These are phyloP conservation scores for Fusarium kyushuense DNA, from an alignment of 2,329 filamentous ascomycete genomes.

Conservation along the genomic window DNA sequence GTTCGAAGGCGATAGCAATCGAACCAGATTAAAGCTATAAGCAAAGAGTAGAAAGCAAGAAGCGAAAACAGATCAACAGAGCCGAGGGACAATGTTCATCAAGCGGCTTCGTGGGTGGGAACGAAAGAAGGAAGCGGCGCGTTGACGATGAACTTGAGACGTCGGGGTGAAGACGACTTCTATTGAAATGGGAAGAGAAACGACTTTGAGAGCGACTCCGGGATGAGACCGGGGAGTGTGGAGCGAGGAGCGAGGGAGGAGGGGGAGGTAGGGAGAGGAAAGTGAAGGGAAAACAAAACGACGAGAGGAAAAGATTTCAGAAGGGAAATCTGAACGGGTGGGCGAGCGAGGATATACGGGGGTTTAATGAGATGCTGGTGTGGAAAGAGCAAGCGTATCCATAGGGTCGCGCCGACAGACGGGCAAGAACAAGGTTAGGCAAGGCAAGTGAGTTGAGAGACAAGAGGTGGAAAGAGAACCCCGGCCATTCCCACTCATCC, in stretches of 20 bases:
- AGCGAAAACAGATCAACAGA: conserved; percentile 49
- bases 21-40: conserved; percentile 58
- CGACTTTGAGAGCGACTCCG: conserved; percentile 46
- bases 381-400: conserved; percentile 38
- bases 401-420: conserved; percentile 37
- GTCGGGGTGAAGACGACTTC: conserved; percentile 40
- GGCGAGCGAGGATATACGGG: conserved; percentile 47
- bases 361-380: conserved; percentile 52
- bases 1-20: conserved; percentile 50
- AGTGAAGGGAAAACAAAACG: conserved; percentile 50
- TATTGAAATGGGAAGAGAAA: conserved; percentile 47
- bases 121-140: conserved; percentile 44
- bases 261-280: conserved; percentile 44
- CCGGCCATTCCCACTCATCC: conserved; percentile 14
- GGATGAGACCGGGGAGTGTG: conserved; percentile 52
- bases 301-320: conserved; percentile 50
- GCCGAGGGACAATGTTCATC: conserved; percentile 45
- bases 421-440: conserved; percentile 24
- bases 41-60: conserved; percentile 55
- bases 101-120: conserved; percentile 47
- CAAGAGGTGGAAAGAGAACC: conserved; percentile 16
- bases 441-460: conserved; percentile 35
- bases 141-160: conserved; percentile 43
- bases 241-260: conserved; percentile 48
- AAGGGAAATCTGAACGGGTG: conserved; percentile 43